These are phyloP conservation scores for Claviceps sp. DNA, from an alignment of 2,329 filamentous ascomycete species.

Conservation along the genomic window DNA sequence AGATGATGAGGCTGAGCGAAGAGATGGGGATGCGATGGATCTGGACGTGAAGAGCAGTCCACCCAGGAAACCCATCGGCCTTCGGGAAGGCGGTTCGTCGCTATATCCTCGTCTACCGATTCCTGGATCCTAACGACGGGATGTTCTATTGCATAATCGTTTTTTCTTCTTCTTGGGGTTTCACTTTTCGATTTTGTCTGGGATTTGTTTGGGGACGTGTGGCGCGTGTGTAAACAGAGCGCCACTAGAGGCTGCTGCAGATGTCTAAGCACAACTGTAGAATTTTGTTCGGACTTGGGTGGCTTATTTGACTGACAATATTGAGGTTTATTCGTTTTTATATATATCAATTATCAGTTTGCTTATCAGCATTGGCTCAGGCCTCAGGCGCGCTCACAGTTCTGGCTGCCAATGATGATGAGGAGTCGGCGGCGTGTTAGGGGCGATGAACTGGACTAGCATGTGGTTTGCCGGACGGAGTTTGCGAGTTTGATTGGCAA, in stretches of 20 bases:
- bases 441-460: neutral
- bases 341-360: neutral
- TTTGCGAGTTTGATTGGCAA: neutral
- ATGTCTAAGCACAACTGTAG: neutral
- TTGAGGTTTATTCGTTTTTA: too few relatives aligned
- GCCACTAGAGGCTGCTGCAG: neutral
- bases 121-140: slow-evolving; percentile 8
- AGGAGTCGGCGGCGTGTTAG: neutral
- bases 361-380: neutral
- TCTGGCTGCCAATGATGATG: neutral
- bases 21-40: slow-evolving; percentile 23
- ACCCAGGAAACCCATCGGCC: slow-evolving; percentile 11
- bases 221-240: neutral
- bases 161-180: too few relatives aligned
- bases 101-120: slow-evolving; percentile 29
- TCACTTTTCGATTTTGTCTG: too few relatives aligned
- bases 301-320: too few relatives aligned
- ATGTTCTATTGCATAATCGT: too few relatives aligned
- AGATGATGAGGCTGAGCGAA: slow-evolving; percentile 14
- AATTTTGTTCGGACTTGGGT: too few relatives aligned
- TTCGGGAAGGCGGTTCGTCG: slow-evolving; percentile 19
- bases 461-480: neutral
- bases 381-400: neutral
- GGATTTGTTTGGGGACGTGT: neutral
- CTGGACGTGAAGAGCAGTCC: slow-evolving; percentile 22